Base-by-base conservation (phyloP, 2,329 filamentous ascomycete genomes). In the Purpureocillium lavendulum region DNA sequence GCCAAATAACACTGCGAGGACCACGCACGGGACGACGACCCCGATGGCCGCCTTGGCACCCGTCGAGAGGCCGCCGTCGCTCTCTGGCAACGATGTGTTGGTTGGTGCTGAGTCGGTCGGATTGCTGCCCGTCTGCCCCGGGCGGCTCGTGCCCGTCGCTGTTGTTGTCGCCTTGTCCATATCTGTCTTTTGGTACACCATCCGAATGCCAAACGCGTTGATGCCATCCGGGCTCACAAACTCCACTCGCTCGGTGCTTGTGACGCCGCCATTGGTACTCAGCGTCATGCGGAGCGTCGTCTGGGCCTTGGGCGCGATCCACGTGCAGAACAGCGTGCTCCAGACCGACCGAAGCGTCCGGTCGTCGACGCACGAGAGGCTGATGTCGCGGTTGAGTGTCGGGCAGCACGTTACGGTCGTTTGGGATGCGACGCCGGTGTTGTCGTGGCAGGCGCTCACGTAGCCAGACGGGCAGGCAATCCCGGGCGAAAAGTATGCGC, bases 331-430 rank as follows among this genome's bases (percentile, higher is more conserved):
- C 33, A 58, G 30, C 4, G 48, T 52, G 13, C 43, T 44, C 51
- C 51, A 62, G 2, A 43, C 40, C 4, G 36, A 39, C 3, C 13
- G 8, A 2, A 60, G 41, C 2, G 48, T 50, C 7, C 38, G 35
- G 7, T 57, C 43, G 12, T 41, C 40, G 9, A 60, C 53, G 37
- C 59, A 63, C 2, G 36, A 44, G 4, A 61, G 45, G 1, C 46
- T 51, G 10, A 62, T 40, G 14, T 46, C 47, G 4, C 41, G 29
- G n/a, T 43, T 48, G 39, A 48, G 45, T 4, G 49, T 41, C 2
- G 59, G 61, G 21, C 59, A 64, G 43, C 60, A 63, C 3, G 58
- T 62, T 12, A 63, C 48, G 2, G 59, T 62, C 14, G 57, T 58
- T 17, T 52, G 50, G 15, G 49, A 52, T 30, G 40, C 38, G 12